Evolutionary conservation across 805 yeast species (phyloP).

Genomic region (Saccharomycopsis oosterbeekiorum): DNA sequence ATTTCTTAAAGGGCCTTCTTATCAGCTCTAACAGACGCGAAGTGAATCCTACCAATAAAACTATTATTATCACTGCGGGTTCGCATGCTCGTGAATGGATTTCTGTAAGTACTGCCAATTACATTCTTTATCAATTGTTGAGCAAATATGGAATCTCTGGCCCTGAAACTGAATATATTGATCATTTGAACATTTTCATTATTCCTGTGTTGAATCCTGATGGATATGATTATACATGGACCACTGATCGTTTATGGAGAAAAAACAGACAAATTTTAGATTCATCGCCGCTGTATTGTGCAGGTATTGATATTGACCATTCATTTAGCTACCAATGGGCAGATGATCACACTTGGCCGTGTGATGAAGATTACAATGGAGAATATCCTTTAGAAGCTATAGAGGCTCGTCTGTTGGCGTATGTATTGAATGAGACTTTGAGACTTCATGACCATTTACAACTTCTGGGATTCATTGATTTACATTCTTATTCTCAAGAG

Average conservation of each 20-base stretch:
- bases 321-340: constrained; percentile 75
- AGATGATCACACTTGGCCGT: constrained; percentile 45
- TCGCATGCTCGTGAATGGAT: constrained; percentile 91
- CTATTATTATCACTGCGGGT: constrained; percentile 74
- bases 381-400: constrained; percentile 58
- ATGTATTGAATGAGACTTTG: constrained; percentile 30
- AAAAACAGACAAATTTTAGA: constrained; percentile 63
- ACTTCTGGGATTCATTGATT: constrained; percentile 68
- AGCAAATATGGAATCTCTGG: constrained; percentile 33
- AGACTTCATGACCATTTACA: constrained; percentile 37
- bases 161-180: constrained; percentile 38
- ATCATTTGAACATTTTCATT: constrained; percentile 59
- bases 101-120: constrained; percentile 59
- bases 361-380: constrained; percentile 80
- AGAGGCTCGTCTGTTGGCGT: constrained; percentile 43
- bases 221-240: constrained; percentile 83
- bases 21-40: constrained; percentile 35
- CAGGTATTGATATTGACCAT: constrained; percentile 82
- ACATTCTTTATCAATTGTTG: constrained; percentile 39
- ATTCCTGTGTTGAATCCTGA: constrained; percentile 87
- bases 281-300: constrained; percentile 54
- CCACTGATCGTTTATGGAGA: constrained; percentile 72
- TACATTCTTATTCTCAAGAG: constrained; percentile 81
- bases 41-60: constrained; percentile 38
- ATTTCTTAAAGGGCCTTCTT: constrained; percentile 59